Base-by-base conservation (phyloP, 371 early-diverging fungal species). In the Dinochytrium kinnereticum region DNA sequence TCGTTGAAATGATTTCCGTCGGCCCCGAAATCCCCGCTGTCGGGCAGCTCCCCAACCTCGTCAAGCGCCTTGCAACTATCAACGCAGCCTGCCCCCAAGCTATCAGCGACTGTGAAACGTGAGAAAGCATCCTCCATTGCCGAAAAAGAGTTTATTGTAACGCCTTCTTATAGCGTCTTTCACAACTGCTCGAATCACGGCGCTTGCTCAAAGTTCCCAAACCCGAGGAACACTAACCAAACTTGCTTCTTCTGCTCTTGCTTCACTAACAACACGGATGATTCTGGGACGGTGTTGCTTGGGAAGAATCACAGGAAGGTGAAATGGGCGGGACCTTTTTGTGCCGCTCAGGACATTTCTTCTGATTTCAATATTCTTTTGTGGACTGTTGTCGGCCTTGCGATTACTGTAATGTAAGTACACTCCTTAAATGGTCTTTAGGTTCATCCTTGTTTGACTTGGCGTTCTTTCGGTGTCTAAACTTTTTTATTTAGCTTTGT, bases 141-240 rank as follows among this genome's bases (percentile, higher is more conserved):
- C 37, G 31, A 51, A 70, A 28, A 40, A 0, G 19, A 38, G 37
- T 75, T 39, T 5, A n/a, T 49, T 19, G 19, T n/a, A 3, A 2
- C 44, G 30, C 19, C 2, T 40, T 40, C 21, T 68, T 39, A 13
- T 24, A 70, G 64, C 59, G 65, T 31, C 2, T 64, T 77, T 68
- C 39, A 28, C 68, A 80, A 79, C 72, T 82, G 82, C 77, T 76
- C 79, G 26, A 68, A 65, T 44, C 82, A 82, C 65, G 82, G 82
- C 10, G 70, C 59, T 13, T 82, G 82, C 64, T 44, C 57, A 1
- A 15, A 65, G 26, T 19, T 37, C 33, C 21, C 53, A 19, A 73
- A 61, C 37, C 72, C 74, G 19, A 40, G 44, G 13, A 53, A 50
- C 66, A 15, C 38, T 7, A 71, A 76, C 38, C 61, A 72, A 49